Evolutionary conservation across 768 basidiomycete species (phyloP).

Genomic region (Hemileccinum impolitum): DNA sequence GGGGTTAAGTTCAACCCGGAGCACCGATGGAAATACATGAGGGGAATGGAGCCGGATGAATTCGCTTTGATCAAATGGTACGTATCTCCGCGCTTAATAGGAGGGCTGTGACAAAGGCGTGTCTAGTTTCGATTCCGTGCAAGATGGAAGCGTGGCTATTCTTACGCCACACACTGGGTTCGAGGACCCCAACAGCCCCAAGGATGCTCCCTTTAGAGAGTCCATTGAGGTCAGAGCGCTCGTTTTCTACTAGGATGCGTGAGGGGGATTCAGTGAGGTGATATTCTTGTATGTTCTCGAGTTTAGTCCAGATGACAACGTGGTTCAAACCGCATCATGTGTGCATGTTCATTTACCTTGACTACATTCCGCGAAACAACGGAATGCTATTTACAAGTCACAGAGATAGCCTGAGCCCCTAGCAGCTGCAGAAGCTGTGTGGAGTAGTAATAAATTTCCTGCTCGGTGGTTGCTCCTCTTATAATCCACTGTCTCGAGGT

Average conservation of each 20-base stretch:
- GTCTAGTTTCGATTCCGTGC: conserved; percentile 33
- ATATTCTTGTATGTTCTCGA: too few relatives aligned
- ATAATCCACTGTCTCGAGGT: conserved; percentile 25
- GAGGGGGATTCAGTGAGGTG: not conserved
- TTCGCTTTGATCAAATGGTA: conserved; percentile 49
- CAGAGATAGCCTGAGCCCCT: too few relatives aligned
- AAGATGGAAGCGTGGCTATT: conserved; percentile 33
- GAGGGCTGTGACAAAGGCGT: not conserved
- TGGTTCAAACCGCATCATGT: too few relatives aligned
- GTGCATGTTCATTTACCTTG: too few relatives aligned
- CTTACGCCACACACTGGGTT: conserved; percentile 36
- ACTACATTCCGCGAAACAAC: too few relatives aligned
- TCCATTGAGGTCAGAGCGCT: conserved; percentile 36
- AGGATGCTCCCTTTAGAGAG: conserved; percentile 29
- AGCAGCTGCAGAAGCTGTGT: too few relatives aligned
- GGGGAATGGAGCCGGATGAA: conserved; percentile 44
- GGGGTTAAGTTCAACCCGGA: conserved; percentile 36
- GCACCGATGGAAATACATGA: conserved; percentile 46
- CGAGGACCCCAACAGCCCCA: conserved; percentile 31
- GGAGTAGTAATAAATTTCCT: too few relatives aligned
- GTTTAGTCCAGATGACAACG: too few relatives aligned
- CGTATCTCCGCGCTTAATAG: conserved; percentile 1
- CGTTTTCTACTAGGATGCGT: conserved; percentile 29
- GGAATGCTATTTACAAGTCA: too few relatives aligned
- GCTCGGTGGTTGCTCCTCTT: too few relatives aligned